A percentile compares a stretch with the other conserved stretches of the same genome.
These are phyloP conservation scores for Hypericum androsaemum DNA, from an alignment of 345 rosid genomes.

Conservation along the genomic window DNA sequence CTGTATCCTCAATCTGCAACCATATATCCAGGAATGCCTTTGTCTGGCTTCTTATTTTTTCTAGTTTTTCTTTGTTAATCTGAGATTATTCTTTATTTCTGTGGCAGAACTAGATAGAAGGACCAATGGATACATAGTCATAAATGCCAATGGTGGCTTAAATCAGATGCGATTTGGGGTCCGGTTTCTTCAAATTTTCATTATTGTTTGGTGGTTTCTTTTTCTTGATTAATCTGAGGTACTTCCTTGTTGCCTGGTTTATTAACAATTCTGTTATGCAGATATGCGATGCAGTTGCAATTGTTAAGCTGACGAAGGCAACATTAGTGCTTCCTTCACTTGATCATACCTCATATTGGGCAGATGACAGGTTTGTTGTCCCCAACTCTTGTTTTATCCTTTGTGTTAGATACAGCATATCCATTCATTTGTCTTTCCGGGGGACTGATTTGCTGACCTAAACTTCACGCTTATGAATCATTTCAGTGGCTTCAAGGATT, in stretches of 20 bases:
- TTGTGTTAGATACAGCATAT: not conserved
- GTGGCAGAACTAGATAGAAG: slow-evolving; percentile 59
- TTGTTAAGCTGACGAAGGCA: slow-evolving; percentile 84
- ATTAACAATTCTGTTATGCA: slow-evolving; percentile 56
- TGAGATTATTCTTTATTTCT: not conserved
- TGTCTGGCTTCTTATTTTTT: not conserved
- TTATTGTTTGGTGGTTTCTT: slow-evolving; percentile 10
- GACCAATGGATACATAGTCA: slow-evolving; percentile 75
- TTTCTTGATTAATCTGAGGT: slow-evolving; percentile 1
- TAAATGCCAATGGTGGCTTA: slow-evolving; percentile 95
- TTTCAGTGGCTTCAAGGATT: slow-evolving; percentile 85
- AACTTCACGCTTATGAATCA: not conserved
- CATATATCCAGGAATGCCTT: not conserved
- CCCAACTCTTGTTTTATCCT: not conserved
- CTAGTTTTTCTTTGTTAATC: not conserved
- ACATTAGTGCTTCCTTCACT: slow-evolving; percentile 89
- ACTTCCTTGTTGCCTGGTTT: slow-evolving; percentile 26
- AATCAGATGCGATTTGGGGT: slow-evolving; percentile 99
- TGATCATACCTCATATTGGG: slow-evolving; percentile 91
- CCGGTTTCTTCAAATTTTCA: slow-evolving; percentile 37
- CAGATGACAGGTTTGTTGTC: slow-evolving; percentile 60
- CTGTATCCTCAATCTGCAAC: slow-evolving; percentile 3
- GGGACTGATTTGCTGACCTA: not conserved
- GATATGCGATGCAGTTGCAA: slow-evolving; percentile 97
- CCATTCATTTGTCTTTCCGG: not conserved